phyloP scores from a whole-genome alignment of 208 protist species.

The Porcisia deanei region DNA sequence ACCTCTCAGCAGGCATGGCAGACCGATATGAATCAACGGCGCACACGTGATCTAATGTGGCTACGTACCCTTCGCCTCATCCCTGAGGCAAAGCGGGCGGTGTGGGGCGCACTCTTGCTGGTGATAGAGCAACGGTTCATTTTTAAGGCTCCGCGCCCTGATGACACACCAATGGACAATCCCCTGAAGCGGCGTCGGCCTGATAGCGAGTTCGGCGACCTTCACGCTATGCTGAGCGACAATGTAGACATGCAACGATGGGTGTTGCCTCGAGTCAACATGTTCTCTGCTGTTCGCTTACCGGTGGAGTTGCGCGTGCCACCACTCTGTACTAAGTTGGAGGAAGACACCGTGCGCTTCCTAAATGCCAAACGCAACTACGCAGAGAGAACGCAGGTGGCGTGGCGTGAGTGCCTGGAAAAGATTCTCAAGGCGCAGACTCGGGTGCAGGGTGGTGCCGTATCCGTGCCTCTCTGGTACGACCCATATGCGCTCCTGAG shows the following conservation, averaged over 20 bases:
- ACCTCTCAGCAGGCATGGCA: slow-evolving; percentile 72
- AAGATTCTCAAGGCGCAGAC: slow-evolving; percentile 17
- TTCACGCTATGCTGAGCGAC: slow-evolving; percentile 40
- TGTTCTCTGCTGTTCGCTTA: slow-evolving; percentile 51
- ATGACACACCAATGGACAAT: slow-evolving; percentile 11
- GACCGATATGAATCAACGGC: slow-evolving; percentile 46
- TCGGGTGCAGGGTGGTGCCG: slow-evolving; percentile 1
- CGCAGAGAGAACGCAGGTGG: slow-evolving; percentile 43
- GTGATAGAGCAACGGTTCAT: slow-evolving; percentile 76
- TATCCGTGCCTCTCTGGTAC: slow-evolving; percentile 74
- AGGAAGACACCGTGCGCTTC: slow-evolving; percentile 57
- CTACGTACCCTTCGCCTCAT: slow-evolving; percentile 55
- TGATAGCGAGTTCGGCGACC: slow-evolving; percentile 19
- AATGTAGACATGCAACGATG: slow-evolving; percentile 54
- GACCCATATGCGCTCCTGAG: slow-evolving; percentile 73
- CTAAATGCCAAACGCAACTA: slow-evolving; percentile 53
- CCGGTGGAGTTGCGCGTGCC: slow-evolving; percentile 66
- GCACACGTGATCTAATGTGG: slow-evolving; percentile 60
- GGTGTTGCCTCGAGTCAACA: slow-evolving; percentile 56
- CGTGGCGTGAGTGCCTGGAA: slow-evolving; percentile 44
- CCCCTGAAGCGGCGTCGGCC: slow-evolving; percentile 36
- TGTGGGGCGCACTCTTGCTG: slow-evolving; percentile 54
- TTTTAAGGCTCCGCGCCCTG: slow-evolving; percentile 42
- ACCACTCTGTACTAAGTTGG: slow-evolving; percentile 42
- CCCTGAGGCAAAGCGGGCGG: slow-evolving; percentile 41